phyloP scores from a whole-genome alignment of 176 grass and related monocot genomes.

The Stipa capillata region DNA sequence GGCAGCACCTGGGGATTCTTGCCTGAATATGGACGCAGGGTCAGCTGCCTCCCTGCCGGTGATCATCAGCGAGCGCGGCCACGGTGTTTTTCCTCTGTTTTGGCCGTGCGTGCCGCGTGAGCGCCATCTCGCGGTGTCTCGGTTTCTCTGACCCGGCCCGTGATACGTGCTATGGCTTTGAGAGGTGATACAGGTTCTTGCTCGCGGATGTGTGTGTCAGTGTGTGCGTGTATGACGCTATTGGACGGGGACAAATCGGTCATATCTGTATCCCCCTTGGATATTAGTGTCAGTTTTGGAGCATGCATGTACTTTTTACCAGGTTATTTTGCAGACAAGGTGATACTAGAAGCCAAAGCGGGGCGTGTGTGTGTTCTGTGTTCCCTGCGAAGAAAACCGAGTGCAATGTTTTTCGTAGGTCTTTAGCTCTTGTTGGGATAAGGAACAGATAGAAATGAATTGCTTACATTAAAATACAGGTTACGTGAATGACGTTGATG shows the following conservation, averaged over 20 bases:
- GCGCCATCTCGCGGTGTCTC: too few species aligned
- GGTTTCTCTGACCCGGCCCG: too few species aligned
- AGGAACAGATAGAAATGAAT: background rate
- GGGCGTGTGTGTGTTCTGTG: background rate
- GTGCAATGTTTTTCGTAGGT: background rate
- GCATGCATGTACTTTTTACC: background rate
- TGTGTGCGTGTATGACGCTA: too few species aligned
- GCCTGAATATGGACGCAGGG: background rate
- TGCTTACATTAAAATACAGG: background rate
- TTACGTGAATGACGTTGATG: background rate
- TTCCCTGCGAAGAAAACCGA: background rate
- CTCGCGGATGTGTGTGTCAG: too few species aligned
- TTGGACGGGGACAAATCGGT: background rate
- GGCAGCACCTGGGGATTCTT: slow-evolving; percentile 2
- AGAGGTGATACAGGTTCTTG: too few species aligned
- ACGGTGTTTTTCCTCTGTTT: background rate
- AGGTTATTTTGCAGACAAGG: background rate
- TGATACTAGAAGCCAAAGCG: too few species aligned
- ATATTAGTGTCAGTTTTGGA: background rate
- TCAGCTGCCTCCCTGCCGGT: background rate
- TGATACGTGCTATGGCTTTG: too few species aligned
- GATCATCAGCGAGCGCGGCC: background rate
- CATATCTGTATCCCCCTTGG: background rate
- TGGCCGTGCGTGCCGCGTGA: background rate
- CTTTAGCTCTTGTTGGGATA: background rate